Evolutionary conservation across 2,329 filamentous ascomycete genomes (phyloP).

Genomic region (Akanthomyces lecanii): DNA sequence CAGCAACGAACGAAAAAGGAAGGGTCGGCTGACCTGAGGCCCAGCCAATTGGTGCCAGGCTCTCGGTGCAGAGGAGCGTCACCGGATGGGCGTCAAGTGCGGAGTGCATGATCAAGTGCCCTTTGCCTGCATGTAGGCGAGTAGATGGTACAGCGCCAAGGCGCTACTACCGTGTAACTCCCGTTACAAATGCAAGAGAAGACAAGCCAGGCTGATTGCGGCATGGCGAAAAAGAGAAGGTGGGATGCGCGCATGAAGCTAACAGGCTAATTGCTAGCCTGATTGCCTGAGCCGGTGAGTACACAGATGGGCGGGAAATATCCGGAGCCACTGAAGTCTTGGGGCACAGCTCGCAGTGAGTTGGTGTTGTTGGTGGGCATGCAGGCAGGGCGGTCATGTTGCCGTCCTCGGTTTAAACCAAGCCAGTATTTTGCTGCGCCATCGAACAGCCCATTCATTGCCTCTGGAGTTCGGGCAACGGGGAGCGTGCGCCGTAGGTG

Average conservation of each 20-base stretch:
- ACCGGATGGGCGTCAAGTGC: background rate
- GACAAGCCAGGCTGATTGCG: background rate
- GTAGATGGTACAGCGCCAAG: background rate
- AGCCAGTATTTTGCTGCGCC: background rate
- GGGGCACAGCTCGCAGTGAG: background rate
- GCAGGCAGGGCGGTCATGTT: background rate
- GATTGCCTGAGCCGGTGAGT: background rate
- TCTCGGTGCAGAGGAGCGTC: background rate
- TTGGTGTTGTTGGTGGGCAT: background rate
- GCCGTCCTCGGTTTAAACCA: background rate
- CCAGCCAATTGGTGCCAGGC: background rate
- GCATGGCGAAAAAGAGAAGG: background rate
- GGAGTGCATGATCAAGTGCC: slow-evolving; percentile 10
- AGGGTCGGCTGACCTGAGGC: background rate
- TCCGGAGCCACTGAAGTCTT: background rate
- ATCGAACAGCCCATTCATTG: background rate
- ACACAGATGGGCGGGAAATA: background rate
- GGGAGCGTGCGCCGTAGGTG: background rate
- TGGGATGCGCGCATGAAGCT: background rate
- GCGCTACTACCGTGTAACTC: background rate
- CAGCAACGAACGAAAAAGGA: background rate
- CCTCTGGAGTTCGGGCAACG: background rate
- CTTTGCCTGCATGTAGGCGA: background rate
- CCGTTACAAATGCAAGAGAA: background rate
- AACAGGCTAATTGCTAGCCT: background rate